Percentiles rank a stretch among this genome's conserved stretches.
Conservation (phyloP, 805 yeast species). For the Hagleromyces aurorensis region DNA sequence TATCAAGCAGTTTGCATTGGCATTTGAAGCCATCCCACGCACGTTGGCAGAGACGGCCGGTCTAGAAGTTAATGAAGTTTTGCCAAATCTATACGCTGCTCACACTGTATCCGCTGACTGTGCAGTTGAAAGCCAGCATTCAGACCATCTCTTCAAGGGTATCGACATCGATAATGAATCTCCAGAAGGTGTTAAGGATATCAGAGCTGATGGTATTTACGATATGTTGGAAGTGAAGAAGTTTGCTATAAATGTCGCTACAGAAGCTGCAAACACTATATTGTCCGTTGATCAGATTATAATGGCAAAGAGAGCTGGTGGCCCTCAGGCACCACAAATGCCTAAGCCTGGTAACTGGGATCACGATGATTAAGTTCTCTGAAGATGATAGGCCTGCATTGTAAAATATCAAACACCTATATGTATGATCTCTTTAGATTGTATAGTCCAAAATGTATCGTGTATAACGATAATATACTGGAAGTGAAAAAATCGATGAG, state of each 20-base stretch:
- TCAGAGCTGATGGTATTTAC: conserved; percentile 58
- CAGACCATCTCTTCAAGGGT: conserved; percentile 39
- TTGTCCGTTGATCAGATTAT: conserved; percentile 93
- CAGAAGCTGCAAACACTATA: conserved; percentile 84
- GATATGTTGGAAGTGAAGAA: conserved; percentile 76
- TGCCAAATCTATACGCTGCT: conserved; percentile 83
- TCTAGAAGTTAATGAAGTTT: conserved; percentile 78
- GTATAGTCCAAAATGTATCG: neutral
- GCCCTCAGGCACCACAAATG: conserved; percentile 84
- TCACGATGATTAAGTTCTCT: conserved; percentile 71
- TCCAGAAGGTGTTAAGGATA: conserved; percentile 62
- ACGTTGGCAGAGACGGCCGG: conserved; percentile 93
- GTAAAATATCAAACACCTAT: conserved; percentile 2
- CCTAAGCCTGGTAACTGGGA: conserved; percentile 94
- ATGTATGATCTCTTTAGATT: neutral
- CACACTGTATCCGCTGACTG: conserved; percentile 41
- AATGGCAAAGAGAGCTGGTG: conserved; percentile 99
- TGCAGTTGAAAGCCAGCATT: conserved; percentile 7
- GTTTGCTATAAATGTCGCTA: conserved; percentile 86
- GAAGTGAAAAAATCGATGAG: conserved; percentile 7
- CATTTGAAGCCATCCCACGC: conserved; percentile 91
- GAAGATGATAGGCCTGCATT: neutral
- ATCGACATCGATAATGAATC: conserved; percentile 75
- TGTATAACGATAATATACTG: neutral
- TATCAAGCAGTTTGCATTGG: conserved; percentile 86